A percentile compares a stretch with the other conserved stretches of the same genome.
Evolutionary conservation across 441 rosid genomes (phyloP).

Genomic region (Populus trichocarpa): DNA sequence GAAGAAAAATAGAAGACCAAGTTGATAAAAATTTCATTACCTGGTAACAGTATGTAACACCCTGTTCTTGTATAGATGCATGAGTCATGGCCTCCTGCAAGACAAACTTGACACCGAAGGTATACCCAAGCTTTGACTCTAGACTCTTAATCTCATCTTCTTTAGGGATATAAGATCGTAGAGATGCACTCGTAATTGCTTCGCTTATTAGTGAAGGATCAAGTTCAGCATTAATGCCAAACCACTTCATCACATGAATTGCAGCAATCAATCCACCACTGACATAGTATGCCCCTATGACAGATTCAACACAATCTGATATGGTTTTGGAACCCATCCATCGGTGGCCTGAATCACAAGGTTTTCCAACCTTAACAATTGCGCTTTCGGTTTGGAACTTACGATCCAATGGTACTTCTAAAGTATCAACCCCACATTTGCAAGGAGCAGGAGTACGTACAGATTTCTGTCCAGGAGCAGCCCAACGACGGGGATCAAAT

Average conservation of each 20-base stretch:
- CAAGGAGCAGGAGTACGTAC: constrained; percentile 58
- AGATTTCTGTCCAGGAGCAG: constrained; percentile 79
- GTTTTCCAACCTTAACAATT: constrained; percentile 49
- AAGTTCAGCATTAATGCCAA: constrained; percentile 56
- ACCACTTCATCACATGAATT: constrained; percentile 78
- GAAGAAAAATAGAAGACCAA: not conserved
- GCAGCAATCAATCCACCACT: constrained; percentile 71
- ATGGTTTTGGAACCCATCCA: constrained; percentile 88
- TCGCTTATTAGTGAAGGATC: constrained; percentile 40
- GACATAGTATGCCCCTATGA: constrained; percentile 79
- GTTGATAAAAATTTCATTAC: constrained; percentile 30
- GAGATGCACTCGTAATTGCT: constrained; percentile 49
- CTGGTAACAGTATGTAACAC: constrained; percentile 60
- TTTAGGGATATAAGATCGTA: constrained; percentile 39
- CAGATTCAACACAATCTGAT: constrained; percentile 87
- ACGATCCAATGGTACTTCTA: constrained; percentile 71
- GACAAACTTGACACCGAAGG: constrained; percentile 63
- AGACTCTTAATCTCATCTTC: constrained; percentile 42
- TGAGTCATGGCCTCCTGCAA: constrained; percentile 87
- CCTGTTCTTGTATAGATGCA: constrained; percentile 47
- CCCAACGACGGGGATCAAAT: constrained; percentile 94
- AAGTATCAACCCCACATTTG: constrained; percentile 57
- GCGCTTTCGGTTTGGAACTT: constrained; percentile 51
- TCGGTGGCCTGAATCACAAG: constrained; percentile 83
- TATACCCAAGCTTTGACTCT: constrained; percentile 65